A percentile compares a stretch with the other conserved stretches of the same genome.
These are phyloP conservation scores for Spathaspora sp. DNA, from an alignment of 805 yeast species.

Conservation along the genomic window DNA sequence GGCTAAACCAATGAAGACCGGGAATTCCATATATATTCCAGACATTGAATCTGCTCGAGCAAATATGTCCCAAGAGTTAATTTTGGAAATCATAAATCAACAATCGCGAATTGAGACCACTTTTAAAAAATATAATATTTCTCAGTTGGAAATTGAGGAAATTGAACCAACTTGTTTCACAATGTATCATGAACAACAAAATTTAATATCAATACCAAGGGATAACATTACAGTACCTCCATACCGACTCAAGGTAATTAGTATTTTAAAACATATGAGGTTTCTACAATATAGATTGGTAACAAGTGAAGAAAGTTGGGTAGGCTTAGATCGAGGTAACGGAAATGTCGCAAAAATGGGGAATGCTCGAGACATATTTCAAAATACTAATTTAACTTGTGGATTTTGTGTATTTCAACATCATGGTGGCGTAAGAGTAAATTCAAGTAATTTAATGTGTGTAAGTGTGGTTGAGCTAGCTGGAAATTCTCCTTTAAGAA, in stretches of 20 bases:
- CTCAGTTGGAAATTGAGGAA: slow-evolving; percentile 1
- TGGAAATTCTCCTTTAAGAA: not conserved
- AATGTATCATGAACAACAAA: not conserved
- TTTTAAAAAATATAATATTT: not conserved
- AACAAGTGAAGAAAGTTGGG: not conserved
- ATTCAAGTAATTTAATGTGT: not conserved
- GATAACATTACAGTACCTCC: not conserved
- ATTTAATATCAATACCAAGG: not conserved
- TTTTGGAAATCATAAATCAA: not conserved
- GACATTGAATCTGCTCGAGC: not conserved
- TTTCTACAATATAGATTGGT: slow-evolving; percentile 1
- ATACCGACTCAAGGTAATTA: not conserved
- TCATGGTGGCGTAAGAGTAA: slow-evolving; percentile 1
- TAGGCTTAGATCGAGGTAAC: not conserved
- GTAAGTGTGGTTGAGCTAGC: not conserved
- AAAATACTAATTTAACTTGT: slow-evolving; percentile 1
- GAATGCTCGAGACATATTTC: not conserved
- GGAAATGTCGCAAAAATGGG: not conserved
- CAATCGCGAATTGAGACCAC: not conserved
- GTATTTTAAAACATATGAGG: not conserved
- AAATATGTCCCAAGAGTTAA: not conserved
- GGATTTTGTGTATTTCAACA: slow-evolving; percentile 1
- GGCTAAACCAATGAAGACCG: slow-evolving; percentile 1
- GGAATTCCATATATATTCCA: not conserved
- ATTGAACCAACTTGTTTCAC: not conserved